Percentiles rank a stretch among this genome's conserved stretches.
phyloP scores from a whole-genome alignment of 2,329 filamentous ascomycete species.

The Alternaria sp. region DNA sequence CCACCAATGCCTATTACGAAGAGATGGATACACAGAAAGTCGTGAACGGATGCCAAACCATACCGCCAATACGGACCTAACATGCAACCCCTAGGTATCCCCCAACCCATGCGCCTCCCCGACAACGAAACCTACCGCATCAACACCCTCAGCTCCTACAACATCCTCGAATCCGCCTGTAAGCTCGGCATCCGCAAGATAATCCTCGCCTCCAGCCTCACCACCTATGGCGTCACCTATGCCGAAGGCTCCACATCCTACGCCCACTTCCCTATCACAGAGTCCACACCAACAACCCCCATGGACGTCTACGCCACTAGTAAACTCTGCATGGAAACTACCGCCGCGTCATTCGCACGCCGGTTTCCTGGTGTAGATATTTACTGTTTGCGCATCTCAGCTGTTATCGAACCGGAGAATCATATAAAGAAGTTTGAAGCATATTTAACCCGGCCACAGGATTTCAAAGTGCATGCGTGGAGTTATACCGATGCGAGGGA shows the following conservation, averaged over 20 bases:
- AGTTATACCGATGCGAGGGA: slow-evolving; percentile 68
- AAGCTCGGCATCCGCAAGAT: slow-evolving; percentile 69
- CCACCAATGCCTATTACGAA: background rate
- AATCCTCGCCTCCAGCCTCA: slow-evolving; percentile 65
- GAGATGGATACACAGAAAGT: background rate
- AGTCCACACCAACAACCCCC: slow-evolving; percentile 64
- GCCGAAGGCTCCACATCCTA: slow-evolving; percentile 65
- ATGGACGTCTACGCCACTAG: slow-evolving; percentile 68
- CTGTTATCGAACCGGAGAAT: slow-evolving; percentile 66
- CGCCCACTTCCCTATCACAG: slow-evolving; percentile 65
- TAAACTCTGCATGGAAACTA: slow-evolving; percentile 66
- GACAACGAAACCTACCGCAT: slow-evolving; percentile 65
- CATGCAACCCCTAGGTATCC: slow-evolving; percentile 36
- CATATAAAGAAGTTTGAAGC: slow-evolving; percentile 60
- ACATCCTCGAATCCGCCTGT: slow-evolving; percentile 68
- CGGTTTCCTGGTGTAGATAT: slow-evolving; percentile 63
- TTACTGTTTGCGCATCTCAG: slow-evolving; percentile 66
- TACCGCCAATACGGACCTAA: background rate
- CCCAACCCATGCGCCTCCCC: slow-evolving; percentile 67
- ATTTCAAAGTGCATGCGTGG: slow-evolving; percentile 66
- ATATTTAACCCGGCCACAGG: slow-evolving; percentile 58
- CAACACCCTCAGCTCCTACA: slow-evolving; percentile 55
- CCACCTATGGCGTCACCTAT: slow-evolving; percentile 66
- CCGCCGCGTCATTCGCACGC: slow-evolving; percentile 63
- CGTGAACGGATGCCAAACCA: background rate